Evolutionary conservation across 441 rosid species (phyloP).

Genomic region (Pelargonium fulgidum): DNA sequence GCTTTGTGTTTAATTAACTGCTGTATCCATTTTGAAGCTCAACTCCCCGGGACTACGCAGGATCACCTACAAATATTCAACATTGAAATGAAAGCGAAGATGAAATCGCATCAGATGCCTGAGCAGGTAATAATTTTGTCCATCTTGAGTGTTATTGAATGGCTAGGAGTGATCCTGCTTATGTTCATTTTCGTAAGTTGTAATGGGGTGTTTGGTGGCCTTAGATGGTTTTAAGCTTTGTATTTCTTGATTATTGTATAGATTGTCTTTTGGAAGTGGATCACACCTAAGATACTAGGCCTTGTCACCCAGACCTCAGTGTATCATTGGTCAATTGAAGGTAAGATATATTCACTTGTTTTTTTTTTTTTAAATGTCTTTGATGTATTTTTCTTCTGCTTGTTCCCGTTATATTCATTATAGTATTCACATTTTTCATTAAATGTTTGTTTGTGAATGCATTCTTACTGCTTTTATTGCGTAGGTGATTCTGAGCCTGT

Average conservation of each 20-base stretch:
- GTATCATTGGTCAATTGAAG: constrained; percentile 99
- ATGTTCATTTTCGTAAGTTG: not conserved
- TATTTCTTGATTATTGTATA: constrained; percentile 16
- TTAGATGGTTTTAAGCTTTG: not conserved
- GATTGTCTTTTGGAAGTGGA: constrained; percentile 99
- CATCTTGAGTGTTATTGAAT: too few species aligned
- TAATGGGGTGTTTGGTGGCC: not conserved
- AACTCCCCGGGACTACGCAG: constrained; percentile 97
- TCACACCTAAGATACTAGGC: constrained; percentile 82
- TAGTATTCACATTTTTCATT: too few species aligned
- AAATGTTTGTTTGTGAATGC: too few species aligned
- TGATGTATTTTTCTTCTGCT: too few species aligned
- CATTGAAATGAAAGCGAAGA: constrained; percentile 89
- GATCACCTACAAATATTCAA: constrained; percentile 98
- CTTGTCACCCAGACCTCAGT: constrained; percentile 87
- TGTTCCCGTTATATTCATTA: not conserved
- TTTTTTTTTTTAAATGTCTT: too few species aligned
- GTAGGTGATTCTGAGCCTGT: constrained; percentile 95
- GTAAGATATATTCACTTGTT: constrained; percentile 25
- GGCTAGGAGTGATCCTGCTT: not conserved
- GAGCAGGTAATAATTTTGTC: constrained; percentile 59
- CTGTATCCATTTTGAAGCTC: not conserved
- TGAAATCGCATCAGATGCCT: constrained; percentile 98
- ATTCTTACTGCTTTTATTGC: not conserved
- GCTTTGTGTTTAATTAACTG: too few species aligned